Base-by-base conservation (phyloP, 768 basidiomycete species). In the Phylloporus sp. region DNA sequence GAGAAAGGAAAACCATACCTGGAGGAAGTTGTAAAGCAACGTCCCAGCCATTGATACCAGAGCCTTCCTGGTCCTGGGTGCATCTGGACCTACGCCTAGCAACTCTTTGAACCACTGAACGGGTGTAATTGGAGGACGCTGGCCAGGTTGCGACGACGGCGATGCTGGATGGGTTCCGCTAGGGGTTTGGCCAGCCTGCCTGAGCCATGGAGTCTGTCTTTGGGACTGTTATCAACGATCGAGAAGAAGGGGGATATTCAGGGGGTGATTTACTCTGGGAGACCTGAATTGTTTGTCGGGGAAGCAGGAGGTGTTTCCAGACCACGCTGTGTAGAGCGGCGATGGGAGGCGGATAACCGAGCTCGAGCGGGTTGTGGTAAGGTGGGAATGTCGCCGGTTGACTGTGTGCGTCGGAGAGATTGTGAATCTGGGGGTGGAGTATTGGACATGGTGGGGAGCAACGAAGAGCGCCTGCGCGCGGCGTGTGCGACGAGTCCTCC, bases 41-140 rank as follows among this genome's bases (percentile, higher is more conserved):
- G 72, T 75, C 67, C 76, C 77, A 27, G 80, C 61, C 10, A 84
- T 54, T 7, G 75, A 74, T 22, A 82, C 69, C 15, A 82, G 58
- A 34, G 77, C 71, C 58, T 76, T 80, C 35, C 82, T 72, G 6
- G 71, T 72, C 48, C 66, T 69, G 4, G 76, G 69, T 20, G 76
- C 80, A 38, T 73, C 66, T 11, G 72, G 68, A 7, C 84, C 83
- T 42, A 79, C 57, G 4, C 83, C 83, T 33, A 84, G 62, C 51
- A 71, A 70, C 4, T 63, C 55, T 54, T 76, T 62, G 6, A 68
- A 11, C 21, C 52, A 56, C 10, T 56, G 59, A 22, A 56, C 44
- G 5, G 57, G 42, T 6, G 69, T 42, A 33, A 52, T 56, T 7
- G 52, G 41, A 42, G 38, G 52, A 20, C 29, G 59, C 24, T 33